A percentile compares a stretch with the other conserved stretches of the same genome.
Conservation (phyloP, 2,329 filamentous ascomycete genomes). For the Coniosporium tulheliwenetii region DNA sequence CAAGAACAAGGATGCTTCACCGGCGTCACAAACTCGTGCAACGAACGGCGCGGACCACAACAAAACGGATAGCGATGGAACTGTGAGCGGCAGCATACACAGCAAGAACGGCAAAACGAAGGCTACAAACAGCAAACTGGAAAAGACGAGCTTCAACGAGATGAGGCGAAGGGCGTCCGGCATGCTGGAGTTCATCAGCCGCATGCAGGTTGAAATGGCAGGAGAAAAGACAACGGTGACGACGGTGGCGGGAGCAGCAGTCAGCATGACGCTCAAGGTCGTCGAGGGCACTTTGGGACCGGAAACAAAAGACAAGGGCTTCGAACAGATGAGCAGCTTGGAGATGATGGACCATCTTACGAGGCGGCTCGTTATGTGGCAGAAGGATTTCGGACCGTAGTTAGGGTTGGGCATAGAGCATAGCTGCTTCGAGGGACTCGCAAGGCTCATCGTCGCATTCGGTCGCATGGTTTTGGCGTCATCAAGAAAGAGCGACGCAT, state of each 20-base stretch:
- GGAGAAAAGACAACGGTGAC: slow-evolving; percentile 31
- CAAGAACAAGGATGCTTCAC: not conserved
- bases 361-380: slow-evolving; percentile 69
- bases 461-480: no score
- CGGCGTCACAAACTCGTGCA: slow-evolving; percentile 6
- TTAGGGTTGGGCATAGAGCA: not conserved
- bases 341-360: slow-evolving; percentile 88
- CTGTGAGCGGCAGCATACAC: not conserved
- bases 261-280: slow-evolving; percentile 22
- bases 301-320: slow-evolving; percentile 22
- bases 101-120: slow-evolving; percentile 8
- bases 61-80: not conserved
- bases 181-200: slow-evolving; percentile 79
- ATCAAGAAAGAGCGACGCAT: no score
- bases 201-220: slow-evolving; percentile 77
- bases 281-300: slow-evolving; percentile 1
- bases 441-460: no score
- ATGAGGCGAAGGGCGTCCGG: slow-evolving; percentile 72
- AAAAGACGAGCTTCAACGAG: slow-evolving; percentile 64
- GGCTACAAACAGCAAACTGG: slow-evolving; percentile 33
- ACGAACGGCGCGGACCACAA: slow-evolving; percentile 10
- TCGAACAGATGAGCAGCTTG: slow-evolving; percentile 60
- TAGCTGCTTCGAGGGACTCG: not conserved
- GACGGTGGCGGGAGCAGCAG: slow-evolving; percentile 57
- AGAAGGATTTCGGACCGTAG: slow-evolving; percentile 50